phyloP scores from a whole-genome alignment of 805 yeast genomes.

The Candida ascalaphidarum region DNA sequence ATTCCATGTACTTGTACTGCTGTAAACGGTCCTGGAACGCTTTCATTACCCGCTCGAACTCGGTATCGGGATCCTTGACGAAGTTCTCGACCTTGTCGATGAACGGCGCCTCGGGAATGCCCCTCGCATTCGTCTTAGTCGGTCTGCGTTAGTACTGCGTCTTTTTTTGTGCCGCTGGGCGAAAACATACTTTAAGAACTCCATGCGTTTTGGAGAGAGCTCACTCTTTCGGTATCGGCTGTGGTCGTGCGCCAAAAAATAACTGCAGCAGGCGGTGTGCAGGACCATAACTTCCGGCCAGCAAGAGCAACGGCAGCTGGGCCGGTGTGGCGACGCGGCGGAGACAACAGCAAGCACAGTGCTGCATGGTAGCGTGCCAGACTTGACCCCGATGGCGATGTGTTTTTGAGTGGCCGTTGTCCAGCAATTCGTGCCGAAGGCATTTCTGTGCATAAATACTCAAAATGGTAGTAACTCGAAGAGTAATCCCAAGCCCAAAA shows the following conservation, averaged over 20 bases:
- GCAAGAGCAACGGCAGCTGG: too few relatives aligned
- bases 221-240: neutral
- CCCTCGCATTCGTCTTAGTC: slow-evolving; percentile 73
- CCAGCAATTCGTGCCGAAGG: too few relatives aligned
- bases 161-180: neutral
- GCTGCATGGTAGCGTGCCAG: too few relatives aligned
- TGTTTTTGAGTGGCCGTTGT: too few relatives aligned
- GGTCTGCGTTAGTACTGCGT: slow-evolving; percentile 28
- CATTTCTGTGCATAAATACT: too few relatives aligned
- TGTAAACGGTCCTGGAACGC: slow-evolving; percentile 82
- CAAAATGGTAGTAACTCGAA: too few relatives aligned
- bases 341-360: too few relatives aligned
- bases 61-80: slow-evolving; percentile 52
- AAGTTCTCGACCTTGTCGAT: slow-evolving; percentile 74
- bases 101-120: slow-evolving; percentile 95
- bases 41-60: slow-evolving; percentile 60
- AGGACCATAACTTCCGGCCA: too few relatives aligned
- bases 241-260: neutral
- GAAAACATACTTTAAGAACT: slow-evolving; percentile 2
- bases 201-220: neutral
- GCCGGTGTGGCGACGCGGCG: too few relatives aligned
- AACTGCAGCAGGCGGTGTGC: neutral
- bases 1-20: slow-evolving; percentile 84
- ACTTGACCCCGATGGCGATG: too few relatives aligned
- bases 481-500: too few relatives aligned